Evolutionary conservation across 805 yeast species (phyloP), one percentile per base, ranked within the genome.

Genomic region (Priceomyces medius): DNA sequence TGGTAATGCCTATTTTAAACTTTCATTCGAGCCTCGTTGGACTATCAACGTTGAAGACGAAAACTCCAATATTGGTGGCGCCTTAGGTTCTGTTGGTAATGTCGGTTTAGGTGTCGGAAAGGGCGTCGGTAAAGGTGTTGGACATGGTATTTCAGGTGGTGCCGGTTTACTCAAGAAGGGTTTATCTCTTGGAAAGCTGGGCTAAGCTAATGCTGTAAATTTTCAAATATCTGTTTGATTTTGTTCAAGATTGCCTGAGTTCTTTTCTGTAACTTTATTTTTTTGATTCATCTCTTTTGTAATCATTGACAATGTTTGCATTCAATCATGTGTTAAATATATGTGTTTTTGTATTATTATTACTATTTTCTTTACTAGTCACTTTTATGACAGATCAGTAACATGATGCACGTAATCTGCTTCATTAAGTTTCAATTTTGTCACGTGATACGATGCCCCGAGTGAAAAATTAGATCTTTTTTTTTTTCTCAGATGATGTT

Each of bases 11-110:
- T 77, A 75, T 44, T 61, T 88, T 38, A 72, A 73, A 38, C 68
- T 84, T 41, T 59, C 74, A 3, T 89, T 88, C 68, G 72, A 75
- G 48, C 95, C 97, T 2, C 79, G 77, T 33, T 87, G 84, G 54
- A 73, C 88, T 12, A 64, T 80, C 29, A 71, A 68, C 38, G 74
- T 77, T 45, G 54, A 55, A 37, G 54, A 65, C 6, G 51, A 35
- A 20, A 44, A 47, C 17, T 28, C 76, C 54, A 50, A 64, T 35
- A 69, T 72, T 6, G 68, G 71, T 28, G 77, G 69, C 31, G 74
- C 77, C 28, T 76, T 76, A 31, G 74, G 72, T 29, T 54, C 56
- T 6, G 71, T 66, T 23, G 71, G 71, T 6, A 46, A 57, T 13
- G 71, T 67, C 3, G 76, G 73, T 14, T 72, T 64, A 41, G 68